Conservation (phyloP, 495 filamentous ascomycete species). For the Rostrohypoxylon terebratum region DNA sequence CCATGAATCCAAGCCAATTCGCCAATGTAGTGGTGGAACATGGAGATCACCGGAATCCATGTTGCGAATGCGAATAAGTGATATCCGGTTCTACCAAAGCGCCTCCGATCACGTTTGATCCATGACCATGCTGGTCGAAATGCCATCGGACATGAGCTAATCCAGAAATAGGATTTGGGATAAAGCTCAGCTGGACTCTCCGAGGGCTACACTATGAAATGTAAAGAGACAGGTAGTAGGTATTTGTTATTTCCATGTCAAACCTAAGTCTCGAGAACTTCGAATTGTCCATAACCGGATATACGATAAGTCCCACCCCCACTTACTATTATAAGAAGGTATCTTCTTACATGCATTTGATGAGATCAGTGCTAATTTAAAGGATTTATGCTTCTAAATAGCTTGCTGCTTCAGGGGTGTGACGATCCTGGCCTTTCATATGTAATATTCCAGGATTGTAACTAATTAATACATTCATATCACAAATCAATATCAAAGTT, state of each 20-base stretch:
- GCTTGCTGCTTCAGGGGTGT: not conserved
- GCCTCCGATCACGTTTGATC: constrained; percentile 41
- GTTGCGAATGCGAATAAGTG: constrained; percentile 67
- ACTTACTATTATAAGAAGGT: not conserved
- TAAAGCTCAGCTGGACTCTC: not conserved
- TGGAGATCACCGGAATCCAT: constrained; percentile 71
- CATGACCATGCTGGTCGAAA: constrained; percentile 51
- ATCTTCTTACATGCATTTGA: constrained; percentile 1
- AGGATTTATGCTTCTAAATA: constrained; percentile 5
- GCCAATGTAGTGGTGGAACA: constrained; percentile 72
- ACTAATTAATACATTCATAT: not conserved
- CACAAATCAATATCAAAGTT: not conserved
- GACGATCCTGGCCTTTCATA: not conserved
- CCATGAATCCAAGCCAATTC: constrained; percentile 73
- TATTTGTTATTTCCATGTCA: not conserved
- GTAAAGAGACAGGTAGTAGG: not conserved
- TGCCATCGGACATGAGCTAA: constrained; percentile 45
- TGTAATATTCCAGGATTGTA: not conserved
- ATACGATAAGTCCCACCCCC: not conserved
- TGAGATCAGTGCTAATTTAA: not conserved
- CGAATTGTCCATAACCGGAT: not conserved
- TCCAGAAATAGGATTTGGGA: not conserved
- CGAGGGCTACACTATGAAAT: not conserved
- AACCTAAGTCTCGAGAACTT: not conserved
- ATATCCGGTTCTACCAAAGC: constrained; percentile 54